Evolutionary conservation across 2,329 filamentous ascomycete species (phyloP), one percentile per base, ranked within the genome.

Genomic region (Anisogramma anomala): DNA sequence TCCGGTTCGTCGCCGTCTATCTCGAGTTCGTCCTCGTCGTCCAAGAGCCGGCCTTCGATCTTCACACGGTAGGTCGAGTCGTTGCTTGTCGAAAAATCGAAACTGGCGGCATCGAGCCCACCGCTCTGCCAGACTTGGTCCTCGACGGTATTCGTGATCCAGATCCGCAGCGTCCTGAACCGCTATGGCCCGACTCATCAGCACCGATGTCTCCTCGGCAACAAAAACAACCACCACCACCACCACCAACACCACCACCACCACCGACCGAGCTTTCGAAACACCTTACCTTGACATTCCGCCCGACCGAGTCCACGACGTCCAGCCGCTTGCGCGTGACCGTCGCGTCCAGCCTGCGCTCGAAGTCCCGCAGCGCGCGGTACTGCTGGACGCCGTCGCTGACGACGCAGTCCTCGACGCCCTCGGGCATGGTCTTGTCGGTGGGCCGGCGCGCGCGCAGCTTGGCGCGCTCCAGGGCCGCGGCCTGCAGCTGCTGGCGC

Each of bases 321-420:
- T 98, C 91, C 47, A 98, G 66, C 47, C 88, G 75, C 68, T 98
- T 98, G 56, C 89, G 80, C 60, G 91, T 88, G 72, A 95, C 93
- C 14, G 85, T 84, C 30, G 89, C 84, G 66, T 98, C 91, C 42
- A 98, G 69, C 40, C 80, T 76, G 55, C 85, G 79, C 70, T 98
- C 91, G 44, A 93, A 69, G 50, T 94, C 87, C 56, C 86, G 78
- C 57, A 98, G 65, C 43, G 82, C 78, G 55, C 79, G 80, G 65
- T 98, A 98, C 52, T 85, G 74, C 56, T 80, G 71, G 33, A 82
- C 86, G 28, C 82, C 81, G 58, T 94, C 84, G 48, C 84, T 86
- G 49, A 94, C 77, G 47, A 86, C 76, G 49, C 82, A 75, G 35
- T 86, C 79, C 52, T 93, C 88, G 33, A 94, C 72, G 42, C 85